phyloP scores from a whole-genome alignment of 306 rosid species.

The Quercus glauca region DNA sequence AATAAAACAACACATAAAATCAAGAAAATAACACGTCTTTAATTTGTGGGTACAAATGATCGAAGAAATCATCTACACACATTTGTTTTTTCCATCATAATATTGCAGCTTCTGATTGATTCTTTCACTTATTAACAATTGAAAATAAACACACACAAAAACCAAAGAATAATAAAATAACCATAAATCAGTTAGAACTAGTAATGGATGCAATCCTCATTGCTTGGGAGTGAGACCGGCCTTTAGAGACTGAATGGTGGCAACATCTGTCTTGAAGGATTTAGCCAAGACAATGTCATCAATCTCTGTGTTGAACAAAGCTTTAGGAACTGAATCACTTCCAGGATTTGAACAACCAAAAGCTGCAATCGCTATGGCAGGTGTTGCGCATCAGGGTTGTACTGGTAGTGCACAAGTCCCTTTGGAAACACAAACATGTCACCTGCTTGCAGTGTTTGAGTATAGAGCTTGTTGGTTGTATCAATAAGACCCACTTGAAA shows the following conservation, averaged over 20 bases:
- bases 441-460: conserved; percentile 34
- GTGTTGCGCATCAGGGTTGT: conserved; percentile 22
- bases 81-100: too few species aligned
- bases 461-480: conserved; percentile 44
- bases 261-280: conserved; percentile 45
- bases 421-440: conserved; percentile 55
- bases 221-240: conserved; percentile 33
- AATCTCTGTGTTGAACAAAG: conserved; percentile 34
- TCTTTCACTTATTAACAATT: background rate
- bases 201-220: background rate
- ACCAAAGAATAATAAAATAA: background rate
- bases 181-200: background rate
- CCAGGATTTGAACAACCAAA: conserved; percentile 53
- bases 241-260: conserved; percentile 38
- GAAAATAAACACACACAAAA: background rate
- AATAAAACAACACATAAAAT: too few species aligned
- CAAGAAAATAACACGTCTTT: too few species aligned
- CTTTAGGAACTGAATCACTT: conserved; percentile 26
- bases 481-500: conserved; percentile 54
- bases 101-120: too few species aligned
- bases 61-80: too few species aligned
- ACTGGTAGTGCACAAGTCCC: conserved; percentile 51
- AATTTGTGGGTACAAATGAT: too few species aligned
- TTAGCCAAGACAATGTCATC: conserved; percentile 42
- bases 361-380: conserved; percentile 35